phyloP scores from a whole-genome alignment of 148 eudicot genomes.

The Heliamphora exappendiculata region DNA sequence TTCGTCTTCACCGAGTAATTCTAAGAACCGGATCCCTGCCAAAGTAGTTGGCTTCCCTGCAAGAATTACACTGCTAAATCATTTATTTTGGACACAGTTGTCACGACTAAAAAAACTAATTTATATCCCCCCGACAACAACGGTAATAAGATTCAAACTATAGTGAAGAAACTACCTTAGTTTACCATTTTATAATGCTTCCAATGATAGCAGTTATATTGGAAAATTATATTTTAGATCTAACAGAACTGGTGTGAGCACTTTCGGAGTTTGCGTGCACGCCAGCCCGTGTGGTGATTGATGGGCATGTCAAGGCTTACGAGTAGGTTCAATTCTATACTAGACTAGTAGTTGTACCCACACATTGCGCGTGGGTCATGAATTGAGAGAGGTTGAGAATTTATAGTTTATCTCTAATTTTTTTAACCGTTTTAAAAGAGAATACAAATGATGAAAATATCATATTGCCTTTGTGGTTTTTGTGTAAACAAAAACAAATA shows the following conservation, averaged over 20 bases:
- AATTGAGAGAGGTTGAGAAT: too few species aligned
- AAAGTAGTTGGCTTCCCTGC: constrained; percentile 56
- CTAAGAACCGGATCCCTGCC: constrained; percentile 46
- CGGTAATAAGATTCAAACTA: neutral
- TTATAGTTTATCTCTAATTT: too few species aligned
- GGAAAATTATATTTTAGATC: neutral
- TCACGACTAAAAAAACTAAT: neutral
- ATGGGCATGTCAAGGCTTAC: too few species aligned
- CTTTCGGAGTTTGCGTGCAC: neutral
- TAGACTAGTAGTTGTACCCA: too few species aligned
- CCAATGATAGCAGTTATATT: neutral
- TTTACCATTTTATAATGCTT: neutral
- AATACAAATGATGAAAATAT: too few species aligned
- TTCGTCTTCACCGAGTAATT: constrained; percentile 58
- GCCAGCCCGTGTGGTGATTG: too few species aligned
- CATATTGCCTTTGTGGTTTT: too few species aligned
- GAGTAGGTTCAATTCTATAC: too few species aligned
- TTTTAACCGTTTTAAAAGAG: too few species aligned
- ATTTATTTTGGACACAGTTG: neutral
- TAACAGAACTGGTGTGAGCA: neutral
- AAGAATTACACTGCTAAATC: constrained; percentile 12
- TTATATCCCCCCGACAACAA: neutral
- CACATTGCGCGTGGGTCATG: too few species aligned
- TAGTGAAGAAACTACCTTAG: neutral
- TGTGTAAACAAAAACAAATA: too few species aligned